Evolutionary conservation across 225 moss, liverwort and hornwort genomes (phyloP).

Genomic region (Pleurozium schreberi): DNA sequence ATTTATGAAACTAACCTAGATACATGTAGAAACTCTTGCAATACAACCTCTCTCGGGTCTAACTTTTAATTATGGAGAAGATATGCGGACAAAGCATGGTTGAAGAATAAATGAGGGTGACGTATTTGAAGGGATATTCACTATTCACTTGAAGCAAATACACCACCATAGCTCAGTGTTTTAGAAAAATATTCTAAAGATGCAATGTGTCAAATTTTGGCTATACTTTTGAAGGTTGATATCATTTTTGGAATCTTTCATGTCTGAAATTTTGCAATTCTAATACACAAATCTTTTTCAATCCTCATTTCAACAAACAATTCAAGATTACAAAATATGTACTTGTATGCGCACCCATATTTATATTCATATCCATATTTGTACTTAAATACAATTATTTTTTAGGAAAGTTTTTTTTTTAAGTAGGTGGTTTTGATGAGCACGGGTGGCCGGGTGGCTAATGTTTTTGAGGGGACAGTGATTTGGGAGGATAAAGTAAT

Average conservation of each 20-base stretch:
- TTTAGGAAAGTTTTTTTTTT: accelerated
- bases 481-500: too few relatives aligned
- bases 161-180: not conserved
- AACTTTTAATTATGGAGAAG: too few relatives aligned
- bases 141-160: accelerated
- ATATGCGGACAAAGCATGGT: too few relatives aligned
- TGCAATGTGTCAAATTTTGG: not conserved
- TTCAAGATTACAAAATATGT: not conserved
- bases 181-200: not conserved
- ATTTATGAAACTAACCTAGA: not conserved
- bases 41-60: too few relatives aligned
- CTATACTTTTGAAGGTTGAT: not conserved
- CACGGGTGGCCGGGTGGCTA: not conserved
- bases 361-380: not conserved
- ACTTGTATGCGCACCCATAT: accelerated
- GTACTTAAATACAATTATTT: not conserved
- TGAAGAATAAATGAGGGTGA: accelerated
- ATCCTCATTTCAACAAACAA: not conserved
- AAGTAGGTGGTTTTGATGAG: accelerated
- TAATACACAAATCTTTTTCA: not conserved
- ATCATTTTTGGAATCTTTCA: not conserved
- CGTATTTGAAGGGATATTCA: not conserved
- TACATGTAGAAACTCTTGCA: too few relatives aligned
- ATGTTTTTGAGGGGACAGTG: not conserved
- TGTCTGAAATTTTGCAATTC: not conserved